Base-by-base conservation (phyloP, 1,284 basidiomycete genomes). In the Leccinum cinnamomeum region DNA sequence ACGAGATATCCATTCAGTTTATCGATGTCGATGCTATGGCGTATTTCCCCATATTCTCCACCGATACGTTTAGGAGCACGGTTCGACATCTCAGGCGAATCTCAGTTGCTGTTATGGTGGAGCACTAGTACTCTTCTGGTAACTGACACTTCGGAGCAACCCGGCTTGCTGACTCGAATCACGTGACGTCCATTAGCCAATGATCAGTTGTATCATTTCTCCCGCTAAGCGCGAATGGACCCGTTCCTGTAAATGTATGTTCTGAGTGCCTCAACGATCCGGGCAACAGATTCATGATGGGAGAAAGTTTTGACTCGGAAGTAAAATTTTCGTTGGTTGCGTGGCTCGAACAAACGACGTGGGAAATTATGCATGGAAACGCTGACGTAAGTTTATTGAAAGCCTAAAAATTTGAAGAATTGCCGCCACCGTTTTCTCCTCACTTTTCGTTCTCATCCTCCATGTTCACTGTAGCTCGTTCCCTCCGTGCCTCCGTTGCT, bases 41-140 rank as follows among this genome's bases (percentile, higher is more conserved):
- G 83, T n/a, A 94, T 75, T 60, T 85, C 80, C 16, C 90, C 90
- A 70, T 87, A 87, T 71, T 90, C 90, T 20, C 88, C 89, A 11
- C 90, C 90, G 63, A 87, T 82, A 71, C 84, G 84, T 67, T 77
- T 76, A 53, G 72, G 63, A n/a, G 65, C n/a, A 33, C 25, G 62
- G 59, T 59, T 63, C 41, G 81, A 68, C 81, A 83, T 73, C 33
- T 39, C 55, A 25, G 23, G 16, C 16, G 39, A 44, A 10, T 18
- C 41, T 44, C 16, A 44, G 41, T 44, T 16, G 41, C 41, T n/a
- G 44, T 50, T 25, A 16, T 20, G 44, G 41, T 44, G 41, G 5
- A 12, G 12, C 12, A 20, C 20, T n/a, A n/a, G n/a, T n/a, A 12
- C 28, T 30, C 35, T 12, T 12, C 11, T 12, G 33, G 33, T 11